Percentiles rank a stretch among this genome's conserved stretches.
Conservation (phyloP, 179 eudicot species). For the Sideroxylon spinosum region DNA sequence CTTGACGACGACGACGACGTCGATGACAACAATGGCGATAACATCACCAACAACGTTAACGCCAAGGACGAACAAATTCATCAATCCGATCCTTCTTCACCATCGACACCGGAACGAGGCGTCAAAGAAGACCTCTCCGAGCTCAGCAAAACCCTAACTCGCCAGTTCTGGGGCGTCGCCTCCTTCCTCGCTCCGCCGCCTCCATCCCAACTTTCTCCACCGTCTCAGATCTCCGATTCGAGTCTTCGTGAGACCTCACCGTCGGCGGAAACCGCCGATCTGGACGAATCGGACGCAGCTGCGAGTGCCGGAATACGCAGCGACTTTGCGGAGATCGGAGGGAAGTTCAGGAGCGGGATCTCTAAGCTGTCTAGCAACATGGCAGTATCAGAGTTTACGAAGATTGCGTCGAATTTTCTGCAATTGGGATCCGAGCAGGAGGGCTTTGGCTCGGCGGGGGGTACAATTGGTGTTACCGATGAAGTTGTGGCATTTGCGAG, state of each 20-base stretch:
- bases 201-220: background rate
- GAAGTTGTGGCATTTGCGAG: conserved; percentile 71
- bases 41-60: background rate
- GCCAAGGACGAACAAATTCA: conserved; percentile 9
- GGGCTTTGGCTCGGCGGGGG: conserved; percentile 31
- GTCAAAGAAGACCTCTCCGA: conserved; percentile 88
- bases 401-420: conserved; percentile 61
- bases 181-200: conserved; percentile 76
- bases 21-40: background rate
- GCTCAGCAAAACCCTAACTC: conserved; percentile 62
- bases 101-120: conserved; percentile 41
- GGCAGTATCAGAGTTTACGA: conserved; percentile 58
- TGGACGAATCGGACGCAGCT: conserved; percentile 21
- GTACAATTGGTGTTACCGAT: conserved; percentile 70
- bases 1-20: conserved; percentile 41
- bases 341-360: conserved; percentile 46
- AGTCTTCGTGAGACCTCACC: background rate
- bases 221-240: background rate
- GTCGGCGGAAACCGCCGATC: conserved; percentile 4
- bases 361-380: conserved; percentile 60
- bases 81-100: conserved; percentile 25
- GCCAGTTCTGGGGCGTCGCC: conserved; percentile 79
- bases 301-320: conserved; percentile 40
- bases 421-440: conserved; percentile 56
- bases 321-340: conserved; percentile 58